Evolutionary conservation across 2,329 filamentous ascomycete species (phyloP).

Genomic region (Epichloe brachyelytri): DNA sequence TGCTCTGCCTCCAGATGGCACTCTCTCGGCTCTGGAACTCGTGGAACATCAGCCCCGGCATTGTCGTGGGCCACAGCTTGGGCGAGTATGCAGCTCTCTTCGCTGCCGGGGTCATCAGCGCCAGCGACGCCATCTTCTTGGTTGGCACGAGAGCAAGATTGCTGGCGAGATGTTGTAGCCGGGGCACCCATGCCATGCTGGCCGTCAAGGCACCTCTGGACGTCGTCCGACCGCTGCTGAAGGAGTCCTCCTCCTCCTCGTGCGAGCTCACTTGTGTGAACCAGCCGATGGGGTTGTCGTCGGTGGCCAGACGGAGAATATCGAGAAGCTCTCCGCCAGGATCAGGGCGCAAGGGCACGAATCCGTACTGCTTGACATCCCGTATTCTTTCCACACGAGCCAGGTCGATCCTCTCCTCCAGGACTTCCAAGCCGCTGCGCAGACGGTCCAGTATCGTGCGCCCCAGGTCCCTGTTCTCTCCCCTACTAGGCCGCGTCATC

Average conservation of each 20-base stretch:
- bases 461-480: conserved; percentile 9
- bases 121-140: conserved; percentile 57
- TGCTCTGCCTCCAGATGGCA: conserved; percentile 27
- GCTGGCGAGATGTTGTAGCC: conserved; percentile 50
- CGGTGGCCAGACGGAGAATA: not conserved
- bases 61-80: conserved; percentile 49
- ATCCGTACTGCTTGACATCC: conserved; percentile 18
- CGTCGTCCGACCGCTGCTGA: conserved; percentile 20
- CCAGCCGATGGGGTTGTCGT: conserved; percentile 30
- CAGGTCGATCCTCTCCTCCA: conserved; percentile 29
- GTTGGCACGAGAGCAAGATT: conserved; percentile 56
- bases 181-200: conserved; percentile 50
- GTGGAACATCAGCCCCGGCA: conserved; percentile 40
- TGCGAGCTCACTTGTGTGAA: conserved; percentile 42
- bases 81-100: conserved; percentile 65
- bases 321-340: not conserved
- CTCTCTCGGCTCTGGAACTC: conserved; percentile 24
- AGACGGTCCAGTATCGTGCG: not conserved
- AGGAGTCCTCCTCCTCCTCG: conserved; percentile 11
- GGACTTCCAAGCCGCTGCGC: conserved; percentile 24
- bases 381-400: conserved; percentile 21
- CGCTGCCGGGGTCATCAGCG: conserved; percentile 56
- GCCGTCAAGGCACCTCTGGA: conserved; percentile 32
- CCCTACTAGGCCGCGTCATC: conserved; percentile 29
- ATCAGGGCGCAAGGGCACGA: conserved; percentile 10